Conservation (phyloP, 257 asterid species). For the Plectranthus barbatus region DNA sequence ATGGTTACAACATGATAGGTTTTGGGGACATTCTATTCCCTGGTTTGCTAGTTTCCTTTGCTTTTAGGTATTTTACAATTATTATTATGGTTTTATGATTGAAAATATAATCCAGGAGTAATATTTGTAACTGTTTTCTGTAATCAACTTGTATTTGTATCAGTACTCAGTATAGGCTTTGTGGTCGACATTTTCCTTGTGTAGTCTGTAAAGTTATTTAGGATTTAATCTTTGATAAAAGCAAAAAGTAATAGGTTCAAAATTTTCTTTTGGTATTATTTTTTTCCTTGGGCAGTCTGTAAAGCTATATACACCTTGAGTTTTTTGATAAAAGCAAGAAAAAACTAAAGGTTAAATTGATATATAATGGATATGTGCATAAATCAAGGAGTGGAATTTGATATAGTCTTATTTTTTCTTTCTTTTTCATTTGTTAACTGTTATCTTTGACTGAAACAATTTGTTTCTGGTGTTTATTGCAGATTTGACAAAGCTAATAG, state of each 20-base stretch:
- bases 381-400: neutral
- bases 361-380: neutral
- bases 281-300: neutral
- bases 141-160: neutral
- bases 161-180: neutral
- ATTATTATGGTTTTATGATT: neutral
- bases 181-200: neutral
- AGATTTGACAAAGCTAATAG: constrained; percentile 85
- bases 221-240: neutral
- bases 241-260: neutral
- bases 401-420: neutral
- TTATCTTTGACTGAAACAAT: constrained; percentile 9
- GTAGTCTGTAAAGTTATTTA: neutral
- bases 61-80: constrained; percentile 47
- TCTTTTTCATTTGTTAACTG: neutral
- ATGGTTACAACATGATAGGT: constrained; percentile 92
- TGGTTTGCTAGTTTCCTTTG: constrained; percentile 80
- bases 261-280: neutral
- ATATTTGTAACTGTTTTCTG: neutral
- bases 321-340: neutral
- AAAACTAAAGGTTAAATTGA: neutral
- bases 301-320: neutral
- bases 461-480: constrained; percentile 17
- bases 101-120: neutral
- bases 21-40: constrained; percentile 97